Base-by-base conservation (phyloP, 2,329 filamentous ascomycete genomes). In the Verticillium isaacii region DNA sequence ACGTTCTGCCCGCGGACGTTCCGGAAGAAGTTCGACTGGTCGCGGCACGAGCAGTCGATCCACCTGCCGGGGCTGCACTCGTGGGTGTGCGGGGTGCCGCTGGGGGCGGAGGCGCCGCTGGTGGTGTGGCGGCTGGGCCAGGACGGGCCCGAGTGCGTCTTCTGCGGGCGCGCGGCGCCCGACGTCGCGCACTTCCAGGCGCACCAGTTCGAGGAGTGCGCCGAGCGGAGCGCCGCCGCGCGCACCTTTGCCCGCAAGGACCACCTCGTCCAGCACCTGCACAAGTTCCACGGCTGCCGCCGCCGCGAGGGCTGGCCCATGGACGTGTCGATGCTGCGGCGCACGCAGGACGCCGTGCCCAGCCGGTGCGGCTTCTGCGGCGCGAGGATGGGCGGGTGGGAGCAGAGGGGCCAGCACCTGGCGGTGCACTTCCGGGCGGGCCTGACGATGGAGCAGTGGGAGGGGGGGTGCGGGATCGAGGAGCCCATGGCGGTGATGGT, bases 11-110 rank as follows among this genome's bases (percentile, higher is more conserved):
- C 66, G 5, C 74, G 76, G 32, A 69, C 64, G 50, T 79, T 78
- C 60, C 73, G 72, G 60, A 78, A 76, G 59, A 75, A 73, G 52
- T 77, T 77, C 59, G 77, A 79, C 60, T 77, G 75, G 74, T 69
- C 73, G 14, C 73, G 82, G 1, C 82, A 85, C 64, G 82, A 84
- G 62, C 75, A 81, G 50, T 80, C 80, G 1, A 71, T 84, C 3
- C 81, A 84, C 64, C 68, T 82, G 1, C 72, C 80, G 5, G 45
- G 45, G 9, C 45, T 52, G 17, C 45, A 52, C 19, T 52, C 45
- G 5, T 85, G 79, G 80, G 77, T 85, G 5, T 88, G 85, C 65
- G 78, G 78, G 0, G 76, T 74, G 1, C 75, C 75, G 4, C 62
- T 74, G 3, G 66, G 69, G 1, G 61, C 67, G 1, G 68, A 69